Evolutionary conservation across 257 asterid species (phyloP), one percentile per base, ranked within the genome.

Genomic region (Cruciata laevipes): DNA sequence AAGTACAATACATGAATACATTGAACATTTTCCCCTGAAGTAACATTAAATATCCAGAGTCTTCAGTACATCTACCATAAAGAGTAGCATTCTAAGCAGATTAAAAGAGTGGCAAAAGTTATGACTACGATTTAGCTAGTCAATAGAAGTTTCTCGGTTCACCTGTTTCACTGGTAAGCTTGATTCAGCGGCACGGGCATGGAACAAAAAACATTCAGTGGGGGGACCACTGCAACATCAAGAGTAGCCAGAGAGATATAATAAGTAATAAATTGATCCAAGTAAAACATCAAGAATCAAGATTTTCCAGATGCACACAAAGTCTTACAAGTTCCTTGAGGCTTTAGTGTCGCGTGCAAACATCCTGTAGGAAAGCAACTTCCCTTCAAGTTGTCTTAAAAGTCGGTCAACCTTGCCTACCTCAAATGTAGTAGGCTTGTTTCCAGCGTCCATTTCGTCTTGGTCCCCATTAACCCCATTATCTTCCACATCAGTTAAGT

Each of bases 291-390:
- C 17, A 25, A 63, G 20, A 40, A 16, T 59, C 64, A 18, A 52
- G 49, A 20, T 8, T 21, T 44, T 18, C 52, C 44, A 40, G 18
- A 65, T 16, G 4, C 42, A 52, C 25, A 3, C 60, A 47, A 24
- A 66, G 65, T 56, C 89, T 85, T 89, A 93, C 98, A 66, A 62
- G 80, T 82, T 93, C 75, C 99, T 78, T 64, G 99, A 84, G 77
- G 99, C 90, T 79, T 90, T 93, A 16, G 95, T 85, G 82, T 93
- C 99, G 52, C 99, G 86, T 53, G 99, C 99, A 87, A 90, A 90
- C 87, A 93, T 85, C 88, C 84, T 90, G 84, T 83, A 93, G 57
- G 97, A 93, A 59, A 86, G 83, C 69, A 86, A 69, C 72, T 86
- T 90, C 75, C 99, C 96, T 85, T 90, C 97, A 74, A 93, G 76